phyloP scores from a whole-genome alignment of 2,329 filamentous ascomycete species.

The Fusarium mangiferae region DNA sequence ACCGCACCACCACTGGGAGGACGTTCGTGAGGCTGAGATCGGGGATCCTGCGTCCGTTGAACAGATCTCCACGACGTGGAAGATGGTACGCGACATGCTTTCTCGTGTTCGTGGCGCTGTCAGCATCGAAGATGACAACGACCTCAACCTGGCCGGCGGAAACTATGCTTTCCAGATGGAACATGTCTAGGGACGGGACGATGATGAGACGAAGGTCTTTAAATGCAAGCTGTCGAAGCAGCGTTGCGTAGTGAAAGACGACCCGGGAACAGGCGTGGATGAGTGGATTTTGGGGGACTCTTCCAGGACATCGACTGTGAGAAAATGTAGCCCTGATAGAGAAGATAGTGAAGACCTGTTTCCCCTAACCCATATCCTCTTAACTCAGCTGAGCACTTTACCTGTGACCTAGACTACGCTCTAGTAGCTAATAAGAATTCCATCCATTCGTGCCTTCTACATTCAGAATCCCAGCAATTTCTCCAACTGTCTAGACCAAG shows the following conservation, averaged over 20 bases:
- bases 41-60: not conserved
- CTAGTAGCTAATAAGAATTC: too few relatives aligned
- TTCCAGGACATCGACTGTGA: not conserved
- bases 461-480: fast-evolving
- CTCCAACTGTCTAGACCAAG: too few relatives aligned
- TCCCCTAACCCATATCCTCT: not conserved
- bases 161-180: not conserved
- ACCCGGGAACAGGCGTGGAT: not conserved
- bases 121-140: fast-evolving
- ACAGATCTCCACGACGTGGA: not conserved
- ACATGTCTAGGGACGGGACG: not conserved
- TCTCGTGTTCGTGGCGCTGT: not conserved
- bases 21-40: not conserved
- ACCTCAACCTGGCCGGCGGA: fast-evolving
- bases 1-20: not conserved
- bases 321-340: too few relatives aligned
- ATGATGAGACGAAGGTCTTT: fast-evolving
- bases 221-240: not conserved
- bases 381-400: fast-evolving
- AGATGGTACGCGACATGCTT: not conserved
- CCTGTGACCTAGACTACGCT: not conserved
- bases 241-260: not conserved
- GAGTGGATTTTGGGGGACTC: too few relatives aligned
- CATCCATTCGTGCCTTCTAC: too few relatives aligned
- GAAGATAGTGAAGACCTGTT: not conserved